Evolutionary conservation across 352 stramenopile species (phyloP).

Genomic region (Globisporangium alternatum): DNA sequence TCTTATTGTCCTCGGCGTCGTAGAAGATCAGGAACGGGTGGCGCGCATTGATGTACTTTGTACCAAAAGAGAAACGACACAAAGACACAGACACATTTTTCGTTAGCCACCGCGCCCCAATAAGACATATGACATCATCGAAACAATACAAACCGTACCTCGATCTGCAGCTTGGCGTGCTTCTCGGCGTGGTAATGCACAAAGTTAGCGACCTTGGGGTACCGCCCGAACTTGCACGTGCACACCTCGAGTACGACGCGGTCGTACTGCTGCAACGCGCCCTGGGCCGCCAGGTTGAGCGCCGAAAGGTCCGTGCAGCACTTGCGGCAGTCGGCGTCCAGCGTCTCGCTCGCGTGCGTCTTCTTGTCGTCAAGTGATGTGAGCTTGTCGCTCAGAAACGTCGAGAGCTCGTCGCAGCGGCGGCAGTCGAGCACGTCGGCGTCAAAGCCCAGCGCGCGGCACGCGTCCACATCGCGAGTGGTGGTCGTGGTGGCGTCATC

Average conservation of each 20-base stretch:
- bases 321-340: slow-evolving; percentile 27
- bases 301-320: slow-evolving; percentile 53
- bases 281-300: slow-evolving; percentile 27
- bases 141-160: slow-evolving; percentile 16
- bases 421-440: slow-evolving; percentile 54
- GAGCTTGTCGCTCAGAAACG: slow-evolving; percentile 25
- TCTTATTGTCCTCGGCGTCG: slow-evolving; percentile 38
- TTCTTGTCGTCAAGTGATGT: slow-evolving; percentile 2
- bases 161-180: slow-evolving; percentile 43
- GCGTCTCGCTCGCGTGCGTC: neutral
- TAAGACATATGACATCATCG: neutral
- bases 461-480: slow-evolving; percentile 16
- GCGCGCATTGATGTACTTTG: slow-evolving; percentile 36
- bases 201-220: slow-evolving; percentile 71
- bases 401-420: slow-evolving; percentile 45
- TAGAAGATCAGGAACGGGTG: slow-evolving; percentile 69
- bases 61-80: neutral
- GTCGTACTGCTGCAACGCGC: slow-evolving; percentile 26
- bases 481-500: neutral
- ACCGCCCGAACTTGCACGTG: slow-evolving; percentile 46
- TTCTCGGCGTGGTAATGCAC: slow-evolving; percentile 46
- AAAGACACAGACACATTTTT: neutral
- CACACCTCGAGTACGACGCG: slow-evolving; percentile 55
- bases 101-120: neutral
- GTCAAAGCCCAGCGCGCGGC: slow-evolving; percentile 50